A percentile compares a stretch with the other conserved stretches of the same genome.
Evolutionary conservation across 106 monocot genomes (phyloP).

Genomic region (Dactylorhiza incarnata): DNA sequence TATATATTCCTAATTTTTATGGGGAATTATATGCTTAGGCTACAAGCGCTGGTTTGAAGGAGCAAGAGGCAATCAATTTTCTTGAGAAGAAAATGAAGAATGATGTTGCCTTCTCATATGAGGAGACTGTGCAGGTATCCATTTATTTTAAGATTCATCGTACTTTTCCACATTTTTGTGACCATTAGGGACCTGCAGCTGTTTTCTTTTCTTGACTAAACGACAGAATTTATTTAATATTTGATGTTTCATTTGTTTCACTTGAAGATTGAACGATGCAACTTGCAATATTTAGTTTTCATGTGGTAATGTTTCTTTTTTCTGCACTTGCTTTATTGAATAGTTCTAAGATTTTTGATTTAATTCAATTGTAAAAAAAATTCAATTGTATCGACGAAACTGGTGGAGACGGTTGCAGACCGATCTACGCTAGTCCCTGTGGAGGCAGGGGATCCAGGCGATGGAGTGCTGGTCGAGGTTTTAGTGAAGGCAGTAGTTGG

Average conservation of each 20-base stretch:
- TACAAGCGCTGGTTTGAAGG: constrained; percentile 93
- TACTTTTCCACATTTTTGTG: background rate
- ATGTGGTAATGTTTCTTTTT: no score
- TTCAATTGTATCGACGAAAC: no score
- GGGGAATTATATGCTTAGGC: constrained; percentile 32
- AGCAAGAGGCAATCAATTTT: constrained; percentile 98
- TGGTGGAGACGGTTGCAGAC: no score
- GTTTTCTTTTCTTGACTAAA: no score
- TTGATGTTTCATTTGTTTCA: background rate
- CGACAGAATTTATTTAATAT: background rate
- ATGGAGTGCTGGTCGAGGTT: no score
- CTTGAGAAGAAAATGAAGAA: constrained; percentile 99
- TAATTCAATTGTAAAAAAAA: no score
- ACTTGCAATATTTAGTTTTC: background rate
- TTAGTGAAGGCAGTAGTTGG: no score
- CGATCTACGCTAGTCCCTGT: no score
- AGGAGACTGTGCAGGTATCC: constrained; percentile 91
- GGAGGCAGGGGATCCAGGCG: no score
- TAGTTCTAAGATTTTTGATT: no score
- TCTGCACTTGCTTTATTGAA: no score
- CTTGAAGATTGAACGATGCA: background rate
- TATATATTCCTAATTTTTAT: background rate
- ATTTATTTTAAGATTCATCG: background rate
- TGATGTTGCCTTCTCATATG: constrained; percentile 79
- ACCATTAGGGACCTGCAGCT: no score